Percentiles rank a stretch among this genome's conserved stretches.
Evolutionary conservation across 2,329 filamentous ascomycete genomes (phyloP).

Genomic region (Hortaea sp.): DNA sequence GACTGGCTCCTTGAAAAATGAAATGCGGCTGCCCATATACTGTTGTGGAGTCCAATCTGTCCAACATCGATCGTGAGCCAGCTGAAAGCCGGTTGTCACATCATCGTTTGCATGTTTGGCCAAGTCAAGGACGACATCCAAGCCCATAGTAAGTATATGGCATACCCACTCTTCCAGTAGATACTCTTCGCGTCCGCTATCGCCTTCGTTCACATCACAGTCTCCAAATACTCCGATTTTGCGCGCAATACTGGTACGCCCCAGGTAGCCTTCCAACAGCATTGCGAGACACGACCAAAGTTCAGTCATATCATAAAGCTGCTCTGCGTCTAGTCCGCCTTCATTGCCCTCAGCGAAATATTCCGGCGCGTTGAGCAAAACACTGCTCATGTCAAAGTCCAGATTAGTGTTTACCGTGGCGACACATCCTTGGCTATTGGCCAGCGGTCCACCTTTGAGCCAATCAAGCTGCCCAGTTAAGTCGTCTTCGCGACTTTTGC

Average conservation of each 20-base stretch:
- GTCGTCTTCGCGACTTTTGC: constrained; percentile 49
- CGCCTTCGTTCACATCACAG: constrained; percentile 34
- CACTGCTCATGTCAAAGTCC: constrained; percentile 41
- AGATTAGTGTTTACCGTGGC: constrained; percentile 38
- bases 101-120: constrained; percentile 29
- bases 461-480: constrained; percentile 52
- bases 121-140: constrained; percentile 45
- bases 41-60: constrained; percentile 45
- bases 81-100: constrained; percentile 38
- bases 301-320: constrained; percentile 56
- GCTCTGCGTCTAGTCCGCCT: constrained; percentile 42
- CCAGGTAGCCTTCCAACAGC: constrained; percentile 46
- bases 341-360: constrained; percentile 50
- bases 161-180: constrained; percentile 53
- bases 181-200: constrained; percentile 42
- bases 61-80: constrained; percentile 46
- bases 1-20: constrained; percentile 52
- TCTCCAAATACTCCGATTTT: constrained; percentile 46
- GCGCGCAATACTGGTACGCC: constrained; percentile 44
- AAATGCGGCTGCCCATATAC: constrained; percentile 38
- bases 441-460: constrained; percentile 48
- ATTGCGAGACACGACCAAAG: constrained; percentile 52
- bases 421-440: constrained; percentile 36
- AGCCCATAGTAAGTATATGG: constrained; percentile 50
- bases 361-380: constrained; percentile 46